phyloP scores from a whole-genome alignment of 164 flowering plant genomes.

The Liquidambar formosana region DNA sequence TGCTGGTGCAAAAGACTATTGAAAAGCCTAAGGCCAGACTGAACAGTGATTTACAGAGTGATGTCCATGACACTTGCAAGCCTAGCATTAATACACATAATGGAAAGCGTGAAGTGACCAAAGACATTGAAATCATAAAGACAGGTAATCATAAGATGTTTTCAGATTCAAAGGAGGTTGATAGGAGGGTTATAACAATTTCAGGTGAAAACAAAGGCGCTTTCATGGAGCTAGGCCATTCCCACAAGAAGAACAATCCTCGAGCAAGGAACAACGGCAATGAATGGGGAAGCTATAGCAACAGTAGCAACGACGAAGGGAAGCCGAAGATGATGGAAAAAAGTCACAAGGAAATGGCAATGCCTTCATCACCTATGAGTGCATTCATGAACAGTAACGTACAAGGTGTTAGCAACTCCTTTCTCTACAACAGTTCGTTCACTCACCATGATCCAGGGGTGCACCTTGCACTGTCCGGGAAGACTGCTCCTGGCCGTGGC shows the following conservation, averaged over 20 bases:
- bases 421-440: conserved; percentile 31
- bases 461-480: conserved; percentile 46
- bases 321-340: conserved; percentile 17
- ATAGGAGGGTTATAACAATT: conserved; percentile 54
- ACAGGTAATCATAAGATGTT: conserved; percentile 22
- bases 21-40: conserved; percentile 19
- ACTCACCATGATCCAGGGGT: conserved; percentile 56
- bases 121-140: conserved; percentile 13
- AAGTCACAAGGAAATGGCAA: not conserved
- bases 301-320: conserved; percentile 28
- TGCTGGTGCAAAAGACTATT: conserved; percentile 39
- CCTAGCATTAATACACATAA: conserved; percentile 1
- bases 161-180: conserved; percentile 30
- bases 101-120: conserved; percentile 7
- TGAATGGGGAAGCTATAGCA: conserved; percentile 16
- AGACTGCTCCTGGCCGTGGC: conserved; percentile 28
- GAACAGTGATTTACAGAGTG: conserved; percentile 12
- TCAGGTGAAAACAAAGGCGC: conserved; percentile 92
- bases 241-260: conserved; percentile 19
- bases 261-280: not conserved
- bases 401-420: conserved; percentile 61
- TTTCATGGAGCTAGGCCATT: conserved; percentile 57
- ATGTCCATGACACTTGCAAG: too few species aligned
- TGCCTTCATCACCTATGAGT: conserved; percentile 20
- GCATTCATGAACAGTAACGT: conserved; percentile 63